These are phyloP conservation scores for Pseudoturritis turrita DNA, from an alignment of 345 rosid species.

Conservation along the genomic window DNA sequence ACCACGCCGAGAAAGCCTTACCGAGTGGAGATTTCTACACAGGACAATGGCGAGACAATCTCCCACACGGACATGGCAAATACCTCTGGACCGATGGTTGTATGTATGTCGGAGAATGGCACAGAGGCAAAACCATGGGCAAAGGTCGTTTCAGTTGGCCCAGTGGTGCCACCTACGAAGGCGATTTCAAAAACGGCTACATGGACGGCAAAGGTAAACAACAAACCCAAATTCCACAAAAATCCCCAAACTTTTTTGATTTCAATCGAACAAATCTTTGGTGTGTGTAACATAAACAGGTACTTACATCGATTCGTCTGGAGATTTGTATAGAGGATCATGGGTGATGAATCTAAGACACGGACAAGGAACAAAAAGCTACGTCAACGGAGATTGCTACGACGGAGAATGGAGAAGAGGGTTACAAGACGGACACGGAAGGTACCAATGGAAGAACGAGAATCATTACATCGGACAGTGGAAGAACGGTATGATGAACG, in stretches of 20 bases:
- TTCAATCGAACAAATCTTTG: too few species aligned
- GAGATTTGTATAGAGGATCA: constrained; percentile 64
- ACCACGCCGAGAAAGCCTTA: constrained; percentile 52
- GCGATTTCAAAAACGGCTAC: constrained; percentile 80
- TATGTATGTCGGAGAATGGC: constrained; percentile 93
- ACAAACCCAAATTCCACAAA: too few species aligned
- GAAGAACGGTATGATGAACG: constrained; percentile 68
- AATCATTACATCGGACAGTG: constrained; percentile 77
- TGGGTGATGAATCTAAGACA: constrained; percentile 96
- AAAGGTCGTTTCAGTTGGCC: constrained; percentile 93
- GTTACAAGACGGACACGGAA: constrained; percentile 79
- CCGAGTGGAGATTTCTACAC: constrained; percentile 83
- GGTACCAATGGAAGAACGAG: constrained; percentile 84
- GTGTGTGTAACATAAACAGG: too few species aligned
- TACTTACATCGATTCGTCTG: constrained; percentile 65
- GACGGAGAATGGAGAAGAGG: constrained; percentile 95
- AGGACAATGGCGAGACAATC: constrained; percentile 62
- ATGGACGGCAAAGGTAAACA: constrained; percentile 97
- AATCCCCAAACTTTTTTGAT: too few species aligned
- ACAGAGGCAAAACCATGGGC: constrained; percentile 62
- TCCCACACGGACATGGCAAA: constrained; percentile 84
- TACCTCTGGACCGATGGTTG: constrained; percentile 93
- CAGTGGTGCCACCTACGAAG: constrained; percentile 90
- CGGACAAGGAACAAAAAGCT: constrained; percentile 68
- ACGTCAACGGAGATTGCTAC: constrained; percentile 70